Conservation (phyloP, 1,284 basidiomycete species). For the Malassezia cuniculi region DNA sequence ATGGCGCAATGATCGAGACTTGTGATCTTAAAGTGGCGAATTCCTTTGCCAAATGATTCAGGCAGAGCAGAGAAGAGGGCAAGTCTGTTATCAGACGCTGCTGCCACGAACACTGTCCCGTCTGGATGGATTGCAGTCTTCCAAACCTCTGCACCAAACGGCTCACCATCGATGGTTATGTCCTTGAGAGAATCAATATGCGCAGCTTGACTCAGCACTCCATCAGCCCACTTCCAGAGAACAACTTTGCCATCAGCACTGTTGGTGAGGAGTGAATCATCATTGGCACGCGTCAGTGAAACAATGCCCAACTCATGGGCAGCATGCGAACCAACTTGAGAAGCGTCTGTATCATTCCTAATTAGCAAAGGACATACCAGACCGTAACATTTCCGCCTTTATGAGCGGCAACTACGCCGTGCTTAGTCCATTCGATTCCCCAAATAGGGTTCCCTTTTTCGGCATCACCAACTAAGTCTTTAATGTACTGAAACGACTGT, state of each 20-base stretch:
- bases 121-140: slow-evolving; percentile 5
- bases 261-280: slow-evolving; percentile 1
- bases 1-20: too few species aligned
- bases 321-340: too few species aligned
- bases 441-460: slow-evolving; percentile 1
- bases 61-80: slow-evolving; percentile 5
- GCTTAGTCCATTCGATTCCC: slow-evolving; percentile 2
- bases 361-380: too few species aligned
- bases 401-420: neutral
- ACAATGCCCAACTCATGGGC: slow-evolving; percentile 8
- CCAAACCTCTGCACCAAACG: slow-evolving; percentile 2
- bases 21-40: neutral
- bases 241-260: slow-evolving; percentile 8
- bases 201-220: neutral
- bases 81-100: neutral
- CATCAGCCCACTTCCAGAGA: slow-evolving; percentile 6
- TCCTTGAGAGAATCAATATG: neutral
- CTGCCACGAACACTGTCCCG: slow-evolving; percentile 1
- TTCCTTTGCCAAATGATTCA: slow-evolving; percentile 5
- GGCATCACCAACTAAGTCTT: slow-evolving; percentile 6
- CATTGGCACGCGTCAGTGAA: neutral
- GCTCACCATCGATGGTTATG: neutral
- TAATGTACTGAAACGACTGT: slow-evolving; percentile 13
- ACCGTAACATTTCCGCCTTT: too few species aligned
- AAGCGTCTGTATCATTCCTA: too few species aligned